Base-by-base conservation (phyloP, 495 filamentous ascomycete species). In the Letharia lupina region DNA sequence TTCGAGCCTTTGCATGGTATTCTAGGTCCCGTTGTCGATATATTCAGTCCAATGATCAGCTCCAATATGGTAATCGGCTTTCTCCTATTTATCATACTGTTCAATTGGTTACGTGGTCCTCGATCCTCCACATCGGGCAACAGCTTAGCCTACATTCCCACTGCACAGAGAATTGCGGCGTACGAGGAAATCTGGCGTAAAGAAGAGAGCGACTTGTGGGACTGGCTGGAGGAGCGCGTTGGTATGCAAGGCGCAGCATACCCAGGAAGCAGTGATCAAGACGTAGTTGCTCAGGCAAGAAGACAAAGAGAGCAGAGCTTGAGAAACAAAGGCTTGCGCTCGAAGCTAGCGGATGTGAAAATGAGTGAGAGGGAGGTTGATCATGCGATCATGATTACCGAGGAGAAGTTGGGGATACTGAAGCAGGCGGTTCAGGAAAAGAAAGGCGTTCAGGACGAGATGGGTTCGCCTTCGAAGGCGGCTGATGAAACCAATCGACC, bases 131-230 rank as follows among this genome's bases (percentile, higher is more conserved):
- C 73, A 66, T 68, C 68, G 15, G 41, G 62, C 13, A 67, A 33
- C 48, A 65, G 45, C 48, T 57, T 20, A 41, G 69, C 64, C 10
- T 62, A 61, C 48, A 33, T 74, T n/a, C 65, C 70, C 8, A 72
- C 76, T 0, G 83, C 91, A 10, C 86, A 93, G 66, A 83, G 91
- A 9, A 73, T 90, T 23, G 87, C 86, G 35, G 93, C 91, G 9
- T 98, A 97, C 74, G 93, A 98, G 67, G 88, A 96, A 76, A 87
- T 96, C 70, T 98, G 94, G 94, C 82, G 86, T 23, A 78, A 84
- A 23, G 94, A 98, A 71, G 94, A 98, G 73, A 90, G 85, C 69
- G 91, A 93, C 63, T 78, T 98, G 12, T 99, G 95, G 95, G 86
- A 89, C 61, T 99, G 94, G 94, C 78, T 99, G 15, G 94, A 99